Evolutionary conservation across 257 asterid species (phyloP).

Genomic region (Parsonsia alboflavescens): DNA sequence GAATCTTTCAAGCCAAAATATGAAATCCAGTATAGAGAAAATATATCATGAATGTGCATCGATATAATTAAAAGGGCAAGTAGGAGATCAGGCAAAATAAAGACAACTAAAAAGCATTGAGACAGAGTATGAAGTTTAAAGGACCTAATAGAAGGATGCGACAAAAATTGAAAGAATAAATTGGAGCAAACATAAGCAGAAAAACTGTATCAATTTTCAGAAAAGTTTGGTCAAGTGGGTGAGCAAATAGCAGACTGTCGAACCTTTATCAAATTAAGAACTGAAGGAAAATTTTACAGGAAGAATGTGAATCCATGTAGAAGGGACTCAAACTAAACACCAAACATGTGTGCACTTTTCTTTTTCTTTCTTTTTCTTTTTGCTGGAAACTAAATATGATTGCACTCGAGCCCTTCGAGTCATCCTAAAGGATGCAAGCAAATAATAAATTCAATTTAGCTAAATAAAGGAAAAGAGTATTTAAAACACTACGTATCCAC

Average conservation of each 20-base stretch:
- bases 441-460: background rate
- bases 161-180: background rate
- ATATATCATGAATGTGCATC: background rate
- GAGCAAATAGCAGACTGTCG: no score
- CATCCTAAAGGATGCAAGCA: background rate
- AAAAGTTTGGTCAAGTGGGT: background rate
- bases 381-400: background rate
- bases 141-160: background rate
- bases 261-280: background rate
- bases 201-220: background rate
- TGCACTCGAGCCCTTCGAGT: conserved; percentile 3
- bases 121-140: background rate
- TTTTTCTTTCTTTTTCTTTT: no score
- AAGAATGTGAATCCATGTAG: background rate
- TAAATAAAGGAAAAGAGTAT: background rate
- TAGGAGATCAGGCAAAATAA: background rate
- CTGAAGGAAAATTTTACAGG: background rate
- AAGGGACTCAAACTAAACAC: background rate
- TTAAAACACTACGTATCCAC: background rate
- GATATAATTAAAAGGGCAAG: background rate
- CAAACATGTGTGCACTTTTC: background rate
- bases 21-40: background rate
- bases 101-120: background rate
- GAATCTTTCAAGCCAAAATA: background rate
- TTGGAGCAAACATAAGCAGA: background rate